A percentile compares a stretch with the other conserved stretches of the same genome.
phyloP scores from a whole-genome alignment of 2,329 filamentous ascomycete genomes.

The Chaetomium olivaceum region DNA sequence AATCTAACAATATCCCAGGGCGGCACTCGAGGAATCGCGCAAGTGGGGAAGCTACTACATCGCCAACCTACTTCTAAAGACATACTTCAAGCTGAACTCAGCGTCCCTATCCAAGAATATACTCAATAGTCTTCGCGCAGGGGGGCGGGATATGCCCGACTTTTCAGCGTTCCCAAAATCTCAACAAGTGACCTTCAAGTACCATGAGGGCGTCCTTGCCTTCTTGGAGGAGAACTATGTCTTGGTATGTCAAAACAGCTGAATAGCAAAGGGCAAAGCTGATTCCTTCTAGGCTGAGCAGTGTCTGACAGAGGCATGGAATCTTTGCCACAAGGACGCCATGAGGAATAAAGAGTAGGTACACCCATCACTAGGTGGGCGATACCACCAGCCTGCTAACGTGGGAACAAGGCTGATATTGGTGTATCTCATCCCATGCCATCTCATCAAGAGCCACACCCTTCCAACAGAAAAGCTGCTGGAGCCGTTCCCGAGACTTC shows the following conservation, averaged over 20 bases:
- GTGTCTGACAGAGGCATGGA: conserved; percentile 77
- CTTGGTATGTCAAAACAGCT: conserved; percentile 51
- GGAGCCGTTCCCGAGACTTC: conserved; percentile 71
- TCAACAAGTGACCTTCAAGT: conserved; percentile 93
- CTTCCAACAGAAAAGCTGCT: conserved; percentile 75
- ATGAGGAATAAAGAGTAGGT: conserved; percentile 77
- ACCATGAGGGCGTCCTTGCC: conserved; percentile 89
- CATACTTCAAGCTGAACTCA: conserved; percentile 93
- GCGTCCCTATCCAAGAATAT: conserved; percentile 89
- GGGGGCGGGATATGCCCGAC: conserved; percentile 75
- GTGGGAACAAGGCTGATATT: conserved; percentile 69
- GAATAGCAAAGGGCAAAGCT: not conserved
- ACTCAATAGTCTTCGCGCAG: conserved; percentile 77
- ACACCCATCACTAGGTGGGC: not conserved
- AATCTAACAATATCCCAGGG: conserved; percentile 51
- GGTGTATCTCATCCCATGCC: conserved; percentile 91
- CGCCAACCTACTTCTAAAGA: conserved; percentile 95
- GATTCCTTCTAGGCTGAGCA: conserved; percentile 64
- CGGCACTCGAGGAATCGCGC: conserved; percentile 80
- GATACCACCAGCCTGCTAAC: not conserved
- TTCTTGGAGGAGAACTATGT: conserved; percentile 94
- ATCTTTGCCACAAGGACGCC: conserved; percentile 73
- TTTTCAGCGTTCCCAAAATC: conserved; percentile 80
- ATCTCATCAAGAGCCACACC: conserved; percentile 82
- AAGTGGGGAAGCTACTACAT: conserved; percentile 99